Percentiles rank a stretch among this genome's conserved stretches.
These are phyloP conservation scores for Scalesia atractyloides DNA, from an alignment of 129 eudicot species.

Conservation along the genomic window DNA sequence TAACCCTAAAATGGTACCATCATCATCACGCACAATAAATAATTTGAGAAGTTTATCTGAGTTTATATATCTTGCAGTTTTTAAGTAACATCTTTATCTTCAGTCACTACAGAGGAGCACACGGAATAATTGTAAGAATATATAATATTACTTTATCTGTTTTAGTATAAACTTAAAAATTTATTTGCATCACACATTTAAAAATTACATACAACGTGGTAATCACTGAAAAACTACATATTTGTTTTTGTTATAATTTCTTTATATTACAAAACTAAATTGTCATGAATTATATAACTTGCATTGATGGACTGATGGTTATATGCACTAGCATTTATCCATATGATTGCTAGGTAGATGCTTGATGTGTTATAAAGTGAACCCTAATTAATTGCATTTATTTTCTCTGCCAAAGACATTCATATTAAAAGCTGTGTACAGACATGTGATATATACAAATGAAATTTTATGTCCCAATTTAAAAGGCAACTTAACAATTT, in stretches of 20 bases:
- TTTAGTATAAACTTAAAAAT: not conserved
- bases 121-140: slow-evolving; percentile 83
- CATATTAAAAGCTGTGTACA: slow-evolving; percentile 21
- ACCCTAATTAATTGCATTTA: slow-evolving; percentile 18
- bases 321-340: not conserved
- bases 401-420: not conserved
- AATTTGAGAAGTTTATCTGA: no score
- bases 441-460: slow-evolving; percentile 21
- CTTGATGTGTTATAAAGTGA: slow-evolving; percentile 24
- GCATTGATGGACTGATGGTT: not conserved
- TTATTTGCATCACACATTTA: not conserved
- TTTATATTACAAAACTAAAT: no score
- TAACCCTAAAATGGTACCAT: no score
- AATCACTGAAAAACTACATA: not conserved
- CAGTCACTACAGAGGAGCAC: slow-evolving; percentile 97
- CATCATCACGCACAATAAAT: no score
- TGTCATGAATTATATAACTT: not conserved
- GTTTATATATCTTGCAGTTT: not conserved
- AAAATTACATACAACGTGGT: slow-evolving; percentile 1
- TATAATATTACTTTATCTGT: not conserved
- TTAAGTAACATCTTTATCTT: slow-evolving; percentile 27
- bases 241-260: not conserved
- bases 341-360: slow-evolving; percentile 25
- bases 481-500: not conserved
- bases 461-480: slow-evolving; percentile 17